Evolutionary conservation across 2,329 filamentous ascomycete genomes (phyloP).

Genomic region (Aspergillus ibericus): DNA sequence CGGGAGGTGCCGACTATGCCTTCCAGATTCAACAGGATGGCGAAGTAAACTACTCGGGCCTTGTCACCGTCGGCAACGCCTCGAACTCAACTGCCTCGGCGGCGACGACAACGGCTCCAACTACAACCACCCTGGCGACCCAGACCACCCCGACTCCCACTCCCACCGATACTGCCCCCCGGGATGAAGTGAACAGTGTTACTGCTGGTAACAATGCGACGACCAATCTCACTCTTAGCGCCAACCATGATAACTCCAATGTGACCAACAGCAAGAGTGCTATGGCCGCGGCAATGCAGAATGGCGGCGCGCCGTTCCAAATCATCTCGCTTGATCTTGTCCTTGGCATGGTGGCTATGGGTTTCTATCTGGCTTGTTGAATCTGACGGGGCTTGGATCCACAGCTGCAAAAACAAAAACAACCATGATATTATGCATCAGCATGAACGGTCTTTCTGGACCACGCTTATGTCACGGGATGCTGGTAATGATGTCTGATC

Average conservation of each 20-base stretch:
- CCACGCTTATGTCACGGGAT: not conserved
- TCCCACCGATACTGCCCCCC: constrained; percentile 16
- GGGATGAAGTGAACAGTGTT: constrained; percentile 11
- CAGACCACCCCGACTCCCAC: constrained; percentile 5
- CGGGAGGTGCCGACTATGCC: constrained; percentile 54
- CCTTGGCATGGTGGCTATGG: constrained; percentile 12
- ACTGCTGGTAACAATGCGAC: constrained; percentile 22
- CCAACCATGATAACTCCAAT: constrained; percentile 3
- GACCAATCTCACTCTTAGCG: constrained; percentile 19
- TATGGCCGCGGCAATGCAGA: constrained; percentile 12
- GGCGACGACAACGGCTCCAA: not conserved
- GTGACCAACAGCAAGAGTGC: constrained; percentile 16
- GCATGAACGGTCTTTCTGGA: not conserved
- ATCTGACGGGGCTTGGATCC: not conserved
- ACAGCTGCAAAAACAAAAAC: not conserved
- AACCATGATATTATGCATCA: not conserved
- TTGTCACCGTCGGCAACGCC: constrained; percentile 43
- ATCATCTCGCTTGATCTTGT: constrained; percentile 13
- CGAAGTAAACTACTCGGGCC: constrained; percentile 57
- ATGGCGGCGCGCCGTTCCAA: constrained; percentile 15
- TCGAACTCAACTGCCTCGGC: constrained; percentile 28
- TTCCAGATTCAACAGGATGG: constrained; percentile 58
- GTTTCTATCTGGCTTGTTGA: constrained; percentile 16
- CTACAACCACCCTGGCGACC: not conserved
- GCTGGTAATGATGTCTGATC: not conserved